Evolutionary conservation across 2,329 filamentous ascomycete species (phyloP).

Genomic region (Fusarium ramigenum): DNA sequence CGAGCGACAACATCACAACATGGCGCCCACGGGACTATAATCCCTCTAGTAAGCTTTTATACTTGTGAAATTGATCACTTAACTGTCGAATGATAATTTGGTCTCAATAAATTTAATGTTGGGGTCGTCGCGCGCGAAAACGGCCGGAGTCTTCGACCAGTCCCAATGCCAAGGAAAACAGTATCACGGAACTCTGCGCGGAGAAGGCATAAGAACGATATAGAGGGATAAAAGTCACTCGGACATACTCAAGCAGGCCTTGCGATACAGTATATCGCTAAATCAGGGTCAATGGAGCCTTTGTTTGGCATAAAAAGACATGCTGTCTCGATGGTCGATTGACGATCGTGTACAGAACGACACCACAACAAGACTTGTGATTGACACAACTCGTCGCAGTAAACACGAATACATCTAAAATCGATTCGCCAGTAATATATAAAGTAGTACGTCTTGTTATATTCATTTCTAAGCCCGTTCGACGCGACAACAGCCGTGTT

Average conservation of each 20-base stretch:
- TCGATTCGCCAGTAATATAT: too few relatives aligned
- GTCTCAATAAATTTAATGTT: not conserved
- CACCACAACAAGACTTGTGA: not conserved
- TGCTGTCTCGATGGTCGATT: not conserved
- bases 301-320: not conserved
- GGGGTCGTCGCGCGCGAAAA: not conserved
- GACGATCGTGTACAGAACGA: not conserved
- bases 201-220: too few relatives aligned
- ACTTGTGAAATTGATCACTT: fast-evolving
- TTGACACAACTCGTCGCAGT: too few relatives aligned
- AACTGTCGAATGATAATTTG: fast-evolving
- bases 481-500: not conserved
- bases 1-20: not conserved
- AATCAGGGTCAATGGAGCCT: fast-evolving
- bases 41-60: fast-evolving
- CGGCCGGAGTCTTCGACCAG: not conserved
- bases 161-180: fast-evolving
- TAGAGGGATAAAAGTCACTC: fast-evolving
- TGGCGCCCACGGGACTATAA: fast-evolving
- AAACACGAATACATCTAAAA: fast-evolving
- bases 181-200: not conserved
- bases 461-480: fast-evolving
- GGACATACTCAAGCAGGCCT: fast-evolving
- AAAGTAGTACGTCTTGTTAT: too few relatives aligned
- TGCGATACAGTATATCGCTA: fast-evolving